Conservation (phyloP, 2,329 filamentous ascomycete species). For the Diaporthe longicolla region DNA sequence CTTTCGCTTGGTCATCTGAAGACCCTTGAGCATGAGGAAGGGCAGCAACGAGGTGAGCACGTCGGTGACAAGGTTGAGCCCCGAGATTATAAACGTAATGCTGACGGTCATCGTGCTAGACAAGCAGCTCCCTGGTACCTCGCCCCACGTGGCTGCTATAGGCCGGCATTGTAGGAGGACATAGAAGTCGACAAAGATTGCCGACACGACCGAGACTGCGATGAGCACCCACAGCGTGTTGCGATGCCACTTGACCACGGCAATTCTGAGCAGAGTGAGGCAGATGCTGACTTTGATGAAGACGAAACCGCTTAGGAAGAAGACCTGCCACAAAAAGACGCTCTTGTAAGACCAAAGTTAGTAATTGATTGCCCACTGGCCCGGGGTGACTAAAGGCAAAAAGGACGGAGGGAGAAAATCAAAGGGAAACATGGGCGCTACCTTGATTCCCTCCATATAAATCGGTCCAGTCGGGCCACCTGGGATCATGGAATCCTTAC, state of each 20-base stretch:
- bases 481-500: conserved; percentile 24
- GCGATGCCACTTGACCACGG: conserved; percentile 37
- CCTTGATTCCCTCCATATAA: conserved; percentile 25
- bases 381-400: too few species aligned
- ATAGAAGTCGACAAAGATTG: conserved; percentile 39
- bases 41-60: conserved; percentile 32
- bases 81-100: conserved; percentile 44
- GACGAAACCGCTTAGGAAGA: conserved; percentile 41
- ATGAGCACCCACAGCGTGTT: conserved; percentile 41
- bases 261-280: conserved; percentile 42
- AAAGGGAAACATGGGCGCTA: background rate
- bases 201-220: conserved; percentile 34
- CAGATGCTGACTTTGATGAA: conserved; percentile 45
- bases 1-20: conserved; percentile 37
- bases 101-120: conserved; percentile 29
- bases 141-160: conserved; percentile 41
- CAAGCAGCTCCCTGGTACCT: conserved; percentile 33
- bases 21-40: conserved; percentile 36
- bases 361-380: background rate
- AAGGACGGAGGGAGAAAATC: too few species aligned
- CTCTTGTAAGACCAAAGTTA: background rate
- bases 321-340: conserved; percentile 43
- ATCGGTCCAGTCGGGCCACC: conserved; percentile 17
- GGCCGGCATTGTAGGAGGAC: conserved; percentile 42
- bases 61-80: conserved; percentile 36